Conservation (phyloP, 345 rosid species). For the Populus alba region DNA sequence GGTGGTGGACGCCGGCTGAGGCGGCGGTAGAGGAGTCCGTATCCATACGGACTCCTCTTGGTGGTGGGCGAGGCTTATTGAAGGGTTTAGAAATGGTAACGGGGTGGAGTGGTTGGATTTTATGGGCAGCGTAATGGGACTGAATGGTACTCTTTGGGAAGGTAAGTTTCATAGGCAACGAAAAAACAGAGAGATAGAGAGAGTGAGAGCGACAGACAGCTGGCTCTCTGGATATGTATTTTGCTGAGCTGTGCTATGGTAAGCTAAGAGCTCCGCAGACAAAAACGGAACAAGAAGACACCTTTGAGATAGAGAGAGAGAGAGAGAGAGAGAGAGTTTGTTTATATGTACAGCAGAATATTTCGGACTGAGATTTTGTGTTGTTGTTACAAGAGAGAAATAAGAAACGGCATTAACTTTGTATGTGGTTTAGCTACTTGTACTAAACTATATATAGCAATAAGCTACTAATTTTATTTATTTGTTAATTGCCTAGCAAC, state of each 20-base stretch:
- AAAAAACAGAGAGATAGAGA: background rate
- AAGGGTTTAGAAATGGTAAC: background rate
- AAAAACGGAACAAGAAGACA: background rate
- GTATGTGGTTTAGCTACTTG: background rate
- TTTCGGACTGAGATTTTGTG: background rate
- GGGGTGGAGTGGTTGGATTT: background rate
- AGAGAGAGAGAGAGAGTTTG: background rate
- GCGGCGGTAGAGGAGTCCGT: constrained; percentile 12
- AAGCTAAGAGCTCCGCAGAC: constrained; percentile 2
- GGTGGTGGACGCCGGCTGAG: background rate
- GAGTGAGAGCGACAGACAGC: background rate
- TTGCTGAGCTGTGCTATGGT: constrained; percentile 6
- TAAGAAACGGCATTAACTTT: background rate
- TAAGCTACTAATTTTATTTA: too few relatives aligned
- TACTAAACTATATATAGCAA: background rate
- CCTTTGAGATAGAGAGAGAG: background rate
- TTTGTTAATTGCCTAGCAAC: too few relatives aligned
- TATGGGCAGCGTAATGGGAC: constrained; percentile 4
- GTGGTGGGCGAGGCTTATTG: background rate
- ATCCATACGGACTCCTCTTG: constrained; percentile 9
- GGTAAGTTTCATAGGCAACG: constrained; percentile 6
- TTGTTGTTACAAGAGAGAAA: background rate
- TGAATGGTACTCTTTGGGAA: background rate
- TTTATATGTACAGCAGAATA: background rate
- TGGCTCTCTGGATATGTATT: background rate